Evolutionary conservation across 2,329 filamentous ascomycete species (phyloP).

Genomic region (Talaromyces amestolkiae): DNA sequence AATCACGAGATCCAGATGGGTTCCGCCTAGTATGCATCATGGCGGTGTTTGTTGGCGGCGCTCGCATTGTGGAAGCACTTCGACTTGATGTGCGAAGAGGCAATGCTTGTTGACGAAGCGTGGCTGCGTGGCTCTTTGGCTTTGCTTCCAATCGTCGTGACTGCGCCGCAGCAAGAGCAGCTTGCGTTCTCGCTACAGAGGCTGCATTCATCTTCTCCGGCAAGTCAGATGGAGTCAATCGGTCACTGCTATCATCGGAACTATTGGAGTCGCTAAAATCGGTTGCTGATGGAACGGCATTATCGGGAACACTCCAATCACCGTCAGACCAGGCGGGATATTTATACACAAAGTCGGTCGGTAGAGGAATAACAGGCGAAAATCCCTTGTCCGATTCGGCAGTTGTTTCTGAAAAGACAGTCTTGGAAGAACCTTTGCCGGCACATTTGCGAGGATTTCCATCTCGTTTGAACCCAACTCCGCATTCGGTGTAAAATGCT

Average conservation of each 20-base stretch:
- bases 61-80: slow-evolving; percentile 27
- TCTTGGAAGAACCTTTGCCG: slow-evolving; percentile 47
- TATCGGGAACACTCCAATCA: slow-evolving; percentile 40
- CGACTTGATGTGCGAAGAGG: slow-evolving; percentile 32
- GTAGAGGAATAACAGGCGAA: slow-evolving; percentile 47
- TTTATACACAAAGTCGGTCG: slow-evolving; percentile 46
- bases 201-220: slow-evolving; percentile 23
- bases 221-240: slow-evolving; percentile 28
- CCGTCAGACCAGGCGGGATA: slow-evolving; percentile 41
- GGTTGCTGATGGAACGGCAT: slow-evolving; percentile 17
- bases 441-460: slow-evolving; percentile 42
- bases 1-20: slow-evolving; percentile 12
- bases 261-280: slow-evolving; percentile 27
- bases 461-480: slow-evolving; percentile 44
- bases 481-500: slow-evolving; percentile 46
- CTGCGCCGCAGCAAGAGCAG: slow-evolving; percentile 41
- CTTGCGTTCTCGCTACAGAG: slow-evolving; percentile 35
- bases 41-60: slow-evolving; percentile 21
- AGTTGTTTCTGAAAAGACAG: slow-evolving; percentile 47
- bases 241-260: slow-evolving; percentile 28
- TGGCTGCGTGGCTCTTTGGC: slow-evolving; percentile 47
- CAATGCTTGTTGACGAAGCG: slow-evolving; percentile 46
- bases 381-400: slow-evolving; percentile 46
- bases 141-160: slow-evolving; percentile 37
- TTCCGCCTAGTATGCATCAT: slow-evolving; percentile 12